phyloP scores from a whole-genome alignment of 2,329 filamentous ascomycete genomes.

The Epichloe baconii region DNA sequence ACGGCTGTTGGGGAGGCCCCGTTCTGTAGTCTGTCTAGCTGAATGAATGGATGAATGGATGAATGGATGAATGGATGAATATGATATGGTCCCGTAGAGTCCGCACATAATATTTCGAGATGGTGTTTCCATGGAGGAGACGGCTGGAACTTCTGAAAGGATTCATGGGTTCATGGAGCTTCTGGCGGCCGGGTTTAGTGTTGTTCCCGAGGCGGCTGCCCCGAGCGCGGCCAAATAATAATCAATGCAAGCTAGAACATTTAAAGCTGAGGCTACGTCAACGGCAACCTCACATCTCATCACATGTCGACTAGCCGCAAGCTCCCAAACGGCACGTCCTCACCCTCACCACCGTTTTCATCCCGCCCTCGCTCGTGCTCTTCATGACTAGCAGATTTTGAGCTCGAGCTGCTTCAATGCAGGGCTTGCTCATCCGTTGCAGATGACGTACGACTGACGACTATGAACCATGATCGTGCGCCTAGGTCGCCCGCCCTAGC shows the following conservation, averaged over 20 bases:
- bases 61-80: too few relatives aligned
- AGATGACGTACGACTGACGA: slow-evolving; percentile 22
- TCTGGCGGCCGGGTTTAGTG: too few relatives aligned
- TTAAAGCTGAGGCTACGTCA: background rate
- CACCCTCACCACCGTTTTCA: background rate
- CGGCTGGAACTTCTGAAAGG: too few relatives aligned
- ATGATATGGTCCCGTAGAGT: too few relatives aligned
- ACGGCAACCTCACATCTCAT: background rate
- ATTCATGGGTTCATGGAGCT: too few relatives aligned
- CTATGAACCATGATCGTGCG: slow-evolving; percentile 39
- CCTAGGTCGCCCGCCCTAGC: slow-evolving; percentile 26
- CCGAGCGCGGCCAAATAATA: background rate
- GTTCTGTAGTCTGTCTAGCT: too few relatives aligned
- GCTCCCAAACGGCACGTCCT: background rate
- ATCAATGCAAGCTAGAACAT: too few relatives aligned
- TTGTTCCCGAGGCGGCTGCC: too few relatives aligned
- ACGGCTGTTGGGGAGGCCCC: too few relatives aligned
- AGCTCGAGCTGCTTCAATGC: slow-evolving; percentile 17
- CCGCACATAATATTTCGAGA: too few relatives aligned
- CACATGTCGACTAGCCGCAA: background rate
- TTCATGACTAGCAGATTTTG: slow-evolving; percentile 12
- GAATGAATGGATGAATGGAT: too few relatives aligned
- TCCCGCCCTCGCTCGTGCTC: slow-evolving; percentile 9
- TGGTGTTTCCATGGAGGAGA: too few relatives aligned
- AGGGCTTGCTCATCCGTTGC: slow-evolving; percentile 16